These are phyloP conservation scores for Lactarius trivialis DNA, from an alignment of 768 basidiomycete genomes.

Conservation along the genomic window DNA sequence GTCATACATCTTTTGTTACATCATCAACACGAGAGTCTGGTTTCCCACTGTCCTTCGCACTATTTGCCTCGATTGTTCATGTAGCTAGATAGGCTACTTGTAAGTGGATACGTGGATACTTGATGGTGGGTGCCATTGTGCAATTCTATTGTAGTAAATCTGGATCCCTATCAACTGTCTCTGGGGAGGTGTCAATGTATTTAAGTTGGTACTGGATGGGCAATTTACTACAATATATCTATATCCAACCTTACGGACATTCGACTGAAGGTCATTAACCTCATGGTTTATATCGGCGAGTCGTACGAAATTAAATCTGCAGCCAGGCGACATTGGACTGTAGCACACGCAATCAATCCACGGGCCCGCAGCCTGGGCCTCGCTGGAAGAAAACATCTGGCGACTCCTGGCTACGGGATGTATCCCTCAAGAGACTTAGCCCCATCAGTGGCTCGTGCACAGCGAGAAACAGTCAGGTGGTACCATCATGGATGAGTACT, in stretches of 20 bases:
- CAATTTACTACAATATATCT: background rate
- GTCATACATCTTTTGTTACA: background rate
- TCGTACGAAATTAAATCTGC: no score
- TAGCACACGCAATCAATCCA: background rate
- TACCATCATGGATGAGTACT: background rate
- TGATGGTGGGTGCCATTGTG: background rate
- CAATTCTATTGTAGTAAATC: background rate
- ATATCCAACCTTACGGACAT: background rate
- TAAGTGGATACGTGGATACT: background rate
- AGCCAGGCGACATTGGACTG: background rate
- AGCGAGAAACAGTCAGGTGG: background rate
- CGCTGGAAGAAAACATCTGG: background rate
- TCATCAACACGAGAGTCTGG: background rate
- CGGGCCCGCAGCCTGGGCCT: background rate
- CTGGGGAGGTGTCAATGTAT: background rate
- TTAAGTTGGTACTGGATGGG: background rate
- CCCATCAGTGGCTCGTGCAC: background rate
- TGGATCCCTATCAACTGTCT: background rate
- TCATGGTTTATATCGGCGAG: background rate
- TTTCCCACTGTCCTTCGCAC: background rate
- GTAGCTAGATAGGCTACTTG: background rate
- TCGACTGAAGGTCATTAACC: background rate
- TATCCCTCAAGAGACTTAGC: background rate
- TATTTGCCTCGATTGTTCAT: background rate
- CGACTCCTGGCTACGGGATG: background rate